A percentile compares a stretch with the other conserved stretches of the same genome.
These are phyloP conservation scores for Leptographium radiaticola DNA, from an alignment of 2,329 filamentous ascomycete genomes.

Conservation along the genomic window DNA sequence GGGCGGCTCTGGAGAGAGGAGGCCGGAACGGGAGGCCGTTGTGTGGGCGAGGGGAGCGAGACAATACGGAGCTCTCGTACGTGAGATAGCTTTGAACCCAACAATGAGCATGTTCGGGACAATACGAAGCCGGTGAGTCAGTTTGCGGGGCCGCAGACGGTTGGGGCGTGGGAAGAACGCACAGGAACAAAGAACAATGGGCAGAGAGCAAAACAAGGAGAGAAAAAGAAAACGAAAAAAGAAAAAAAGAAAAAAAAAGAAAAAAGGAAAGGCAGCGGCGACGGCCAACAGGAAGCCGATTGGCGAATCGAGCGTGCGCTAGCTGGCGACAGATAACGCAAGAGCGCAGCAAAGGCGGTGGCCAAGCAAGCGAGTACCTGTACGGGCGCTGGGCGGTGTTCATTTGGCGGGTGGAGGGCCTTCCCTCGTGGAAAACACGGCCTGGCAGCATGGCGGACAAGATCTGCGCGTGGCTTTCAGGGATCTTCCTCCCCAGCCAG, in stretches of 20 bases:
- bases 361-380: neutral
- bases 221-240: neutral
- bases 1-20: neutral
- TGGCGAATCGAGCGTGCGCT: neutral
- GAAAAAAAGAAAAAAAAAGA: too few species aligned
- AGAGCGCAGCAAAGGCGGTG: neutral
- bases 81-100: too few species aligned
- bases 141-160: too few species aligned
- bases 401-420: conserved; percentile 5
- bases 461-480: conserved; percentile 27
- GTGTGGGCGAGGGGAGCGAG: too few species aligned
- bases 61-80: too few species aligned
- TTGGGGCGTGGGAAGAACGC: neutral
- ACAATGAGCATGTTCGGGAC: too few species aligned
- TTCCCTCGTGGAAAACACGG: conserved; percentile 13
- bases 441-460: conserved; percentile 16
- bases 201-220: neutral
- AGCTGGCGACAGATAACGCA: neutral
- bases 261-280: too few species aligned
- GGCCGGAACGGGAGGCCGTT: too few species aligned
- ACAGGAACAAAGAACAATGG: neutral
- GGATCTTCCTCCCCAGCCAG: conserved; percentile 19
- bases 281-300: too few species aligned
- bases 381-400: neutral
- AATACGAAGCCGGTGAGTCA: too few species aligned